Conservation (phyloP, 106 monocot genomes). For the Phalaenopsis aphrodite region DNA sequence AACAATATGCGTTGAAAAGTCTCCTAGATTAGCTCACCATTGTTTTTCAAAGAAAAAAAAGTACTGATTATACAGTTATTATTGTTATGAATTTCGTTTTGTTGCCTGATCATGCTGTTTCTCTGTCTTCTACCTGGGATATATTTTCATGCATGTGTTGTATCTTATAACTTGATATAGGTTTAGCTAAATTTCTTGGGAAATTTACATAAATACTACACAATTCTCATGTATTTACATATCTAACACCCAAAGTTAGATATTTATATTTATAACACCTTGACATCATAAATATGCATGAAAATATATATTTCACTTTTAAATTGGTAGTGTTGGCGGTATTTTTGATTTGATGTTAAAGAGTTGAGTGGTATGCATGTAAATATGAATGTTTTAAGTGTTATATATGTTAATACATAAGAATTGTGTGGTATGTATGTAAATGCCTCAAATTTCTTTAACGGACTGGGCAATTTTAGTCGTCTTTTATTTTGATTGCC, state of each 20-base stretch:
- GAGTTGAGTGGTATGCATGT: too few relatives aligned
- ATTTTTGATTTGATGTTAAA: too few relatives aligned
- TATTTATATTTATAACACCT: too few relatives aligned
- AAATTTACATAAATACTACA: too few relatives aligned
- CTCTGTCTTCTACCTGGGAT: neutral
- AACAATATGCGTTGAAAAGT: neutral
- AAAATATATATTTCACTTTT: too few relatives aligned
- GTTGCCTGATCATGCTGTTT: neutral
- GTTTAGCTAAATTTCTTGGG: neutral
- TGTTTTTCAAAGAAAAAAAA: neutral
- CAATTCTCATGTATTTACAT: too few relatives aligned
- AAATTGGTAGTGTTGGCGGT: too few relatives aligned
- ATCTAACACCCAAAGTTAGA: too few relatives aligned
- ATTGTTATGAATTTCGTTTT: neutral
- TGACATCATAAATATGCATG: too few relatives aligned
- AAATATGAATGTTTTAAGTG: too few relatives aligned
- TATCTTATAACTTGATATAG: neutral
- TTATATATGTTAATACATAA: too few relatives aligned
- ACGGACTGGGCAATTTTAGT: neutral
- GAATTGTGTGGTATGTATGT: too few relatives aligned
- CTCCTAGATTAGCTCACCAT: neutral
- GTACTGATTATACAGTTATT: neutral
- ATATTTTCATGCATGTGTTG: neutral
- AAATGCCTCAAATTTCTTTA: neutral
- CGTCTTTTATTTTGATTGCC: neutral